Conservation (phyloP, 2,329 filamentous ascomycete species). For the Elsinoe batatas region DNA sequence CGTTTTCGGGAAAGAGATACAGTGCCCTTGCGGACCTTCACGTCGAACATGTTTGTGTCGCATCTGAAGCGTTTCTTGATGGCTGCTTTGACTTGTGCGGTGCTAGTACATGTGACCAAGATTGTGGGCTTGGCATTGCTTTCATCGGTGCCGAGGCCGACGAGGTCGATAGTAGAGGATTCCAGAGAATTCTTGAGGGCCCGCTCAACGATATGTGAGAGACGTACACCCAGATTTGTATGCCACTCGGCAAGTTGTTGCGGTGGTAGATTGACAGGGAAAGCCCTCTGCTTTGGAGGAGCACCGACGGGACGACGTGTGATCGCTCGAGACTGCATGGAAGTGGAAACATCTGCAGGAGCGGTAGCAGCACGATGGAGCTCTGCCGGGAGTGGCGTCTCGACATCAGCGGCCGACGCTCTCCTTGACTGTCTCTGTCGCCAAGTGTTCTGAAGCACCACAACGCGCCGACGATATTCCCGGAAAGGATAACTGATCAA, state of each 20-base stretch:
- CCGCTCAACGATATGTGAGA: constrained; percentile 59
- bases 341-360: constrained; percentile 22
- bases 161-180: constrained; percentile 67
- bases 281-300: constrained; percentile 11
- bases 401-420: constrained; percentile 11
- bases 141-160: constrained; percentile 60
- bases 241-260: constrained; percentile 65
- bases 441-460: constrained; percentile 27
- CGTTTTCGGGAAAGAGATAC: constrained; percentile 17
- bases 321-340: background rate
- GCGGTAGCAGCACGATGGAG: constrained; percentile 8
- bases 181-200: constrained; percentile 66
- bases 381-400: constrained; percentile 6
- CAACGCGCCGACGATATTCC: constrained; percentile 27
- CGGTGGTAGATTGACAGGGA: constrained; percentile 43
- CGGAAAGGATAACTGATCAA: constrained; percentile 18
- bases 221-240: constrained; percentile 57
- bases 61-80: constrained; percentile 62
- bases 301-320: constrained; percentile 6
- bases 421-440: constrained; percentile 18
- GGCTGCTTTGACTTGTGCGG: constrained; percentile 60
- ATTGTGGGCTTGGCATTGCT: constrained; percentile 61
- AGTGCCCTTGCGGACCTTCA: constrained; percentile 60
- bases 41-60: constrained; percentile 52
- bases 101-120: constrained; percentile 66